Evolutionary conservation across 495 filamentous ascomycete genomes (phyloP), one percentile per base, ranked within the genome.

Genomic region (Alectoria sarmentosa): DNA sequence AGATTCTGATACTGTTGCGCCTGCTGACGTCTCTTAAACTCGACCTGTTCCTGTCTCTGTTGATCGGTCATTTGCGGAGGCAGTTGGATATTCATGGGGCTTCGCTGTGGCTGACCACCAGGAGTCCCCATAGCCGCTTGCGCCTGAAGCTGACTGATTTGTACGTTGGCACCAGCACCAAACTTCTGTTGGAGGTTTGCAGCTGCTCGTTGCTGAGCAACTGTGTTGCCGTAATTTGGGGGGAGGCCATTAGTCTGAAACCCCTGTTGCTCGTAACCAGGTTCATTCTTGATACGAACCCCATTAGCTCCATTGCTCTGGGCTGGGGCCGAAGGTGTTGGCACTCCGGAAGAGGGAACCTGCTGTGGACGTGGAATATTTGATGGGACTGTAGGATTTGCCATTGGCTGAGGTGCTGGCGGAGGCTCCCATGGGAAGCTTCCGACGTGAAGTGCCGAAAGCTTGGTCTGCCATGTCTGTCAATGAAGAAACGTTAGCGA

Each of bases 371-470:
- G 63, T 61, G 79, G 77, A 61, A 77, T 81, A 72, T 88, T 88
- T 30, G 86, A 87, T 36, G 85, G 86, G 9, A 88, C 80, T 28
- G 80, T 75, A 15, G 79, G 75, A 58, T 76, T 81, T 82, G 67
- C 46, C 71, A 72, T 72, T 19, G 77, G 73, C 66, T 78, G 79
- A 19, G 75, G 78, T 38, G 65, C 62, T 60, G 83, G 84, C 60
- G 83, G 70, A 63, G 94, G 94, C 71, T 98, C 95, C 95, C 95
- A 99, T 30, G 95, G 95, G 76, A 97, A 98, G 46, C 84, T 79
- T 60, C 92, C 95, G 66, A 96, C 84, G 56, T 87, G 82, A 57
- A 91, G 83, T 68, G 85, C 84, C 0, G 93, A 88, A 28, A 98
- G 84, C 76, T 92, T 96, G 63, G 83, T 80, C 76, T 97, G 93